phyloP scores from a whole-genome alignment of 208 protist genomes.

The Trypanosoma cruzi region DNA sequence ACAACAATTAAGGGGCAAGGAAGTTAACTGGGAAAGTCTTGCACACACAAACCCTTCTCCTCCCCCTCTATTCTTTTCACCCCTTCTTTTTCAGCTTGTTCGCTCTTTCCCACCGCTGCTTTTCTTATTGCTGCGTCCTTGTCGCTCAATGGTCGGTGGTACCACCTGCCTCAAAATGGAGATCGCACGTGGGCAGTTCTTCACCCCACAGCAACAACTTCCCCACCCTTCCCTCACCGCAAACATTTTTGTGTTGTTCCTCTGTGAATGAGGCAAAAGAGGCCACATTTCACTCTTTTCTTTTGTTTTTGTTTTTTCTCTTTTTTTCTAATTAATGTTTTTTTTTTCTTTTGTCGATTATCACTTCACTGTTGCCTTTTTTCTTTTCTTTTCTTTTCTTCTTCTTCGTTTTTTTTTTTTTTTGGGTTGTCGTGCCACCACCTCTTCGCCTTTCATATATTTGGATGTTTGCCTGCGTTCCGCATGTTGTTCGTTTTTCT shows the following conservation, averaged over 20 bases:
- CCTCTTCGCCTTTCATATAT: neutral
- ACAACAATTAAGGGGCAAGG: too few species aligned
- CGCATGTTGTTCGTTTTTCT: neutral
- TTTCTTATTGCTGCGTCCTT: neutral
- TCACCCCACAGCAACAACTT: too few species aligned
- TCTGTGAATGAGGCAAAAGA: neutral
- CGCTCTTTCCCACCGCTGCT: neutral
- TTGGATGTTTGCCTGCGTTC: neutral
- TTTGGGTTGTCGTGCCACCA: too few species aligned
- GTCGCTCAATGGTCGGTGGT: neutral
- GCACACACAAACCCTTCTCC: too few species aligned
- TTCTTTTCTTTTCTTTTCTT: too few species aligned
- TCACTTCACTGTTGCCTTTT: constrained; percentile 1
- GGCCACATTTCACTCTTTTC: neutral
- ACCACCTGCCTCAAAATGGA: neutral
- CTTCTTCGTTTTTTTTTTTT: too few species aligned
- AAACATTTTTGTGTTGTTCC: neutral
- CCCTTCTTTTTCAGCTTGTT: neutral
- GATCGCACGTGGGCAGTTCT: neutral
- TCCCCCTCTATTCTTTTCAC: neutral
- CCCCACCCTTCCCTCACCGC: too few species aligned
- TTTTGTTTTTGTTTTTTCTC: constrained; percentile 4
- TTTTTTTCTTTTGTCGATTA: neutral
- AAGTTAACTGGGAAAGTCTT: too few species aligned
- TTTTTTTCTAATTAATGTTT: neutral